Conservation (phyloP, 2,329 filamentous ascomycete genomes). For the Aaosphaeria pasadenensis region DNA sequence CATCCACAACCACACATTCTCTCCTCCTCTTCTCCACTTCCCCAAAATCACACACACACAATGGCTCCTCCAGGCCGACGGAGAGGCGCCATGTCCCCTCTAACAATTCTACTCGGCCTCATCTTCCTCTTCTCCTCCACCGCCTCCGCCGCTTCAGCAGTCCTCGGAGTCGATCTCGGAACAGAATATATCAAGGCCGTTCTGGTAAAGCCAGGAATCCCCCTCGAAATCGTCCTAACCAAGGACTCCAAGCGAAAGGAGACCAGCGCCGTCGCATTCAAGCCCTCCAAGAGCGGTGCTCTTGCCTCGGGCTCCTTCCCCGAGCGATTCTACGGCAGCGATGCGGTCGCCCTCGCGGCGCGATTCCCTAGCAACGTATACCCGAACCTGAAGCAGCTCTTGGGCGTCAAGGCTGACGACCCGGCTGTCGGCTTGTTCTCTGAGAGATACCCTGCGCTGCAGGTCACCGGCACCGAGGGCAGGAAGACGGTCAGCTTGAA, state of each 20-base stretch:
- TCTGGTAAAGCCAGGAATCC: slow-evolving; percentile 93
- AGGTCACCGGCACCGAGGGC: slow-evolving; percentile 61
- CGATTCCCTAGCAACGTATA: slow-evolving; percentile 93
- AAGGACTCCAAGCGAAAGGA: slow-evolving; percentile 99
- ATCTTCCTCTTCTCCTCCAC: slow-evolving; percentile 54
- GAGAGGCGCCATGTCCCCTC: slow-evolving; percentile 37
- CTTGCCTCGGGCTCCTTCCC: slow-evolving; percentile 63
- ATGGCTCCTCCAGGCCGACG: slow-evolving; percentile 49
- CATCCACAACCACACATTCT: slow-evolving; percentile 2
- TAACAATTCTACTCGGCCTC: slow-evolving; percentile 51
- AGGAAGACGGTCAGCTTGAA: slow-evolving; percentile 71
- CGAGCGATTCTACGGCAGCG: slow-evolving; percentile 86
- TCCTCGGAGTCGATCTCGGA: slow-evolving; percentile 89
- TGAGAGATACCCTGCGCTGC: slow-evolving; percentile 73
- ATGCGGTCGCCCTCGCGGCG: slow-evolving; percentile 81
- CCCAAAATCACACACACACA: slow-evolving; percentile 11
- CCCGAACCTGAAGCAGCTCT: slow-evolving; percentile 84
- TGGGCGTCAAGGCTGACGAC: slow-evolving; percentile 65
- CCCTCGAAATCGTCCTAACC: slow-evolving; percentile 94
- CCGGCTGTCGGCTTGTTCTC: slow-evolving; percentile 67
- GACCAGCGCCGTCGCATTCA: slow-evolving; percentile 85
- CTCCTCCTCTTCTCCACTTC: background rate
- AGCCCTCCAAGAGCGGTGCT: slow-evolving; percentile 68
- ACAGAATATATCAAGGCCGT: slow-evolving; percentile 97
- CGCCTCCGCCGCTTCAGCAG: slow-evolving; percentile 66